Evolutionary conservation across 106 monocot genomes (phyloP).

Genomic region (Cymbidium sinense): DNA sequence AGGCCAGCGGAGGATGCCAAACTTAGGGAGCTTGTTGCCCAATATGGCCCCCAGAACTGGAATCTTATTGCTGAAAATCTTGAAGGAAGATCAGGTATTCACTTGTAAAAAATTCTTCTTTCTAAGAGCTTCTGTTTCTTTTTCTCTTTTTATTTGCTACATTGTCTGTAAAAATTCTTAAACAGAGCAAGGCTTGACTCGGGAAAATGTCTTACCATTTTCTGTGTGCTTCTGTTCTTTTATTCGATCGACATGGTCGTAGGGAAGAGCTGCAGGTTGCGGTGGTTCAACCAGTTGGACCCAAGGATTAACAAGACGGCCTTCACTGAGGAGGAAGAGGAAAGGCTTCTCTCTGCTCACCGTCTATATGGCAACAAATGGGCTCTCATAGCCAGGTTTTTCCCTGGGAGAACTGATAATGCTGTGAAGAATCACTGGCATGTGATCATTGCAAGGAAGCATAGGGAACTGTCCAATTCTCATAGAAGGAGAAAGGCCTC

Average conservation of each 20-base stretch:
- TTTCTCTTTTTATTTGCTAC: neutral
- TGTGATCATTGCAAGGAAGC: constrained; percentile 68
- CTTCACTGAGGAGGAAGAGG: constrained; percentile 79
- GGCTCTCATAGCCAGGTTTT: constrained; percentile 63
- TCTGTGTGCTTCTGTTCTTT: neutral
- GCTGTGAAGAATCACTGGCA: constrained; percentile 95
- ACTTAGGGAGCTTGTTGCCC: constrained; percentile 44
- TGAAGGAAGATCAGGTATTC: constrained; percentile 68
- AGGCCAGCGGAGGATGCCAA: constrained; percentile 58
- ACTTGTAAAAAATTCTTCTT: neutral
- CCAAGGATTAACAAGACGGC: constrained; percentile 73
- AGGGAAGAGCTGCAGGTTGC: constrained; percentile 86
- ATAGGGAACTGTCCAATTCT: constrained; percentile 39
- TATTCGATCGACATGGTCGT: neutral
- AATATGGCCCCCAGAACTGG: constrained; percentile 63
- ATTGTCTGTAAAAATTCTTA: neutral
- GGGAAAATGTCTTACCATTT: neutral
- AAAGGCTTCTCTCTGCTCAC: constrained; percentile 55
- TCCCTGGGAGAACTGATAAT: constrained; percentile 78
- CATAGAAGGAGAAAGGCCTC: constrained; percentile 35
- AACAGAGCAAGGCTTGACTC: too few relatives aligned
- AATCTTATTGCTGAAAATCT: constrained; percentile 63
- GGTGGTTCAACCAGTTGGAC: constrained; percentile 92
- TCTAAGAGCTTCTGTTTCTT: neutral
- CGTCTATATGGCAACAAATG: constrained; percentile 69